Base-by-base conservation (phyloP, 768 basidiomycete genomes). In the Termitomyces titanicus region DNA sequence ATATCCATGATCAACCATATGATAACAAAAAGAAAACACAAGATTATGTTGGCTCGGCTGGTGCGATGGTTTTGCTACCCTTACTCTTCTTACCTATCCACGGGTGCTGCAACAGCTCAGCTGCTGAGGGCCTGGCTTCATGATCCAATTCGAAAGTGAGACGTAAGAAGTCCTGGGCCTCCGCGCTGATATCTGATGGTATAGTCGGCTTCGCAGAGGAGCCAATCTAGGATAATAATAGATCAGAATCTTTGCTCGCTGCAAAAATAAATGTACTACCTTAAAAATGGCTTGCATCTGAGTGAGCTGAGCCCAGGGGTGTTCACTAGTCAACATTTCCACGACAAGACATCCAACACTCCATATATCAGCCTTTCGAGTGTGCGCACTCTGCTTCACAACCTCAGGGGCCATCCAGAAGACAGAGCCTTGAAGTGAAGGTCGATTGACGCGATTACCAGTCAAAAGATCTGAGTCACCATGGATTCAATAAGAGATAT, bases 391-490 rank as follows among this genome's bases (percentile, higher is more conserved):
- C 74, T 99, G 97, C 66, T 95, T 95, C 56, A 98, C 97, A 18
- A 98, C 94, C 71, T 98, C 96, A 0, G 96, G 96, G 0, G 96
- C 96, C 96, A 98, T 98, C 96, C 96, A 98, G 72, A 97, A 98
- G 11, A 98, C 95, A 1, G 94, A 97, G 2, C 97, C 97, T 70
- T 98, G 97, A 5, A 98, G 74, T 1, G 97, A 98, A 5, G 94
- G 92, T 7, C 97, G 80, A 67, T 98, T 88, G 42, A 86, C 80
- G 22, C 88, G 85, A 54, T 88, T 85, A 11, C 86, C 86, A 22
- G 73, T 72, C 42, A 80, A 57, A 34, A 80, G 68, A 64, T 76
- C 77, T 79, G 53, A 12, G 18, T 11, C 47, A 46, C n/a, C n/a
- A 53, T 47, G 54, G 2, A 48, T 22, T 47, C 1, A 13, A 34